phyloP scores from a whole-genome alignment of 2,329 filamentous ascomycete genomes.

The Fusarium sp. region DNA sequence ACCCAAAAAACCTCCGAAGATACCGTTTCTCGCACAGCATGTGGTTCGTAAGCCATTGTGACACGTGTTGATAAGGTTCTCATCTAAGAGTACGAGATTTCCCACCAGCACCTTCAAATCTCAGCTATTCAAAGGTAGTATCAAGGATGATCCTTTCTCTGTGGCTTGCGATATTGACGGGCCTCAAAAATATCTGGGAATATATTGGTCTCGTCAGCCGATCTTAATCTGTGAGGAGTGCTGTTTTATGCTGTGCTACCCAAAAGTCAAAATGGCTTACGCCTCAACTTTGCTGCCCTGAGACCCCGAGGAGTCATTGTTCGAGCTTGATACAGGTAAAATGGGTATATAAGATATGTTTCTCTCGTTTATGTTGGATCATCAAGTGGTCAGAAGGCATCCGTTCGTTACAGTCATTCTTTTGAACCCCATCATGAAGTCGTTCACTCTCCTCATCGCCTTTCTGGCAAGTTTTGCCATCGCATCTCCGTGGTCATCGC shows the following conservation, averaged over 20 bases:
- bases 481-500: not conserved
- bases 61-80: conserved; percentile 1
- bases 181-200: not conserved
- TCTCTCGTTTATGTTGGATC: not conserved
- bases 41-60: not conserved
- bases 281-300: not conserved
- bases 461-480: not conserved
- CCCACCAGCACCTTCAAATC: not conserved
- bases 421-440: conserved; percentile 26
- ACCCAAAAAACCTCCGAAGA: not conserved
- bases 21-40: not conserved
- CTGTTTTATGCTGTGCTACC: not conserved
- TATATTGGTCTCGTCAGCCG: not conserved
- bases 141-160: not conserved
- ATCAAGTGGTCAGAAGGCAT: conserved; percentile 4
- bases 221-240: not conserved
- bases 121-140: not conserved
- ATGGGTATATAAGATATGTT: conserved; percentile 5
- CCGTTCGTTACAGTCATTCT: conserved; percentile 38
- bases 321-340: not conserved
- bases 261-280: not conserved
- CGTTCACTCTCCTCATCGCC: not conserved
- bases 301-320: not conserved
- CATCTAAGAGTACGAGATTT: conserved; percentile 3
- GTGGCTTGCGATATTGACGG: not conserved